Evolutionary conservation across 345 rosid species (phyloP), one percentile per base, ranked within the genome.

Genomic region (Hypericum perforatum): DNA sequence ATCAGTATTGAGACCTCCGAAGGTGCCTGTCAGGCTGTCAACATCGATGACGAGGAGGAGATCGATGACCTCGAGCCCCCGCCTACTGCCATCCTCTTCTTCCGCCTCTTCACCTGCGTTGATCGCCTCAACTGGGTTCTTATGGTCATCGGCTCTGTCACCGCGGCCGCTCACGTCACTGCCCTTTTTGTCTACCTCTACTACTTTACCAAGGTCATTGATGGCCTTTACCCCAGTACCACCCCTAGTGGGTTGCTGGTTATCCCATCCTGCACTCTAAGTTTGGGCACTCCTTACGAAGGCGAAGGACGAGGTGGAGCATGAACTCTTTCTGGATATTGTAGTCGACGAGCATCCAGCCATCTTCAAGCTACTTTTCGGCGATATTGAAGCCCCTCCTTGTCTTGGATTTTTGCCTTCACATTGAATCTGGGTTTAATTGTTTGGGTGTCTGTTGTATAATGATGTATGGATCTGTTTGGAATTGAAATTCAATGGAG

Each of bases 241-340:
- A 89, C 84, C 80, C 85, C 80, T 97, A 92, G 62, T 92, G 77
- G 71, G 85, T 92, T 15, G 99, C 95, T n/a, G n/a, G n/a, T n/a
- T n/a, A n/a, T n/a, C n/a, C n/a, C n/a, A n/a, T n/a, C n/a, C n/a
- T n/a, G n/a, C n/a, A n/a, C n/a, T n/a, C n/a, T n/a, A n/a, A n/a
- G n/a, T n/a, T n/a, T n/a, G n/a, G n/a, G n/a, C n/a, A n/a, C n/a
- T n/a, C n/a, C n/a, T n/a, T n/a, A n/a, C n/a, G n/a, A n/a, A n/a
- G n/a, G n/a, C n/a, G n/a, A n/a, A n/a, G n/a, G n/a, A n/a, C n/a
- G n/a, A n/a, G n/a, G n/a, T n/a, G n/a, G n/a, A n/a, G n/a, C n/a
- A n/a, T n/a, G n/a, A n/a, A n/a, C n/a, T n/a, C n/a, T n/a, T n/a
- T n/a, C n/a, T n/a, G n/a, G n/a, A n/a, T n/a, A n/a, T n/a, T n/a